Evolutionary conservation across 2,329 filamentous ascomycete genomes (phyloP), one percentile per base, ranked within the genome.

Genomic region (Arthrobotrys conoides): DNA sequence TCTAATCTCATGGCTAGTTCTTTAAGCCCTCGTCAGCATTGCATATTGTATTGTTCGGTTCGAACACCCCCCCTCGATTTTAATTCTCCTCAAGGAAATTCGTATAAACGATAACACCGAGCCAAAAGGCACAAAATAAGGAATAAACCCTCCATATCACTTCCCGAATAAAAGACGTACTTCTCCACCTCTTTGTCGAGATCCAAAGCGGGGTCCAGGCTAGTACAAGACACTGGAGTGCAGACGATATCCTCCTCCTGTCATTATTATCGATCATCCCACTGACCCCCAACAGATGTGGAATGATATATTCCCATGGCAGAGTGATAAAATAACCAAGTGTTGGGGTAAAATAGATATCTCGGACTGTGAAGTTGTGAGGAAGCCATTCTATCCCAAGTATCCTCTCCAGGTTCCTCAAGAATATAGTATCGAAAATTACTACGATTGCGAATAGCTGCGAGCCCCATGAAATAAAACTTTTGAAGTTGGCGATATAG

Each of bases 261-360:
- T 70, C 72, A n/a, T 33, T 14, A 30, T 36, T 66, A 38, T 76
- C 72, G 20, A 70, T 30, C 18, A 70, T 64, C 10, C 57, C 59
- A 9, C 38, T 16, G 36, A 76, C 36, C 10, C 57, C 57, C 1
- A 76, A 59, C 16, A 65, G n/a, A 18, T 30, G 24, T 14, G 66
- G 65, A 18, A 76, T 16, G 12, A 59, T 30, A n/a, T 12, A 49
- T 20, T 77, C 73, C 73, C 73, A 77, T 2, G 73, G 73, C 5
- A 68, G 63, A 36, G 22, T 41, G 3, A 41, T 67, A 12, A 63
- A n/a, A 33, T 51, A 59, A 1, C 22, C 22, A 20, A 77, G 27
- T 30, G 68, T n/a, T 8, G 73, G 67, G 5, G 55, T 38, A 8
- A 68, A 27, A 30, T 67, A 51, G 5, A 77, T 18, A 48, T 77